Percentiles rank a stretch among this genome's conserved stretches.
Evolutionary conservation across 2,329 filamentous ascomycete species (phyloP).

Genomic region (Paracorniculantispora psalliotae): DNA sequence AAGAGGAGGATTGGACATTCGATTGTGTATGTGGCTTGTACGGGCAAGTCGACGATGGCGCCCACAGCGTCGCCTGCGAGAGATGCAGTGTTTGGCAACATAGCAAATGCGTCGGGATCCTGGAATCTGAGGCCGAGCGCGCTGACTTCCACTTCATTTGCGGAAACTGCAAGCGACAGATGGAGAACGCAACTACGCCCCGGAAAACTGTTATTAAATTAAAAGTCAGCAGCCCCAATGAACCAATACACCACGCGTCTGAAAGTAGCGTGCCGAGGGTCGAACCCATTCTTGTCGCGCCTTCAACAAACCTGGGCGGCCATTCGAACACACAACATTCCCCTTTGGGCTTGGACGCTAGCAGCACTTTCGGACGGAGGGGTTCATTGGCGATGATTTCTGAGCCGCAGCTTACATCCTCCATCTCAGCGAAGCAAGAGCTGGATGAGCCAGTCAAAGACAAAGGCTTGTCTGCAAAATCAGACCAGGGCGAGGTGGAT

Average conservation of each 20-base stretch:
- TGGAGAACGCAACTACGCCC: conserved; percentile 60
- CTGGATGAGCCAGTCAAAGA: neutral
- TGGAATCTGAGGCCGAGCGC: conserved; percentile 71
- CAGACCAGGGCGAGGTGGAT: neutral
- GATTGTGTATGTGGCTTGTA: conserved; percentile 90
- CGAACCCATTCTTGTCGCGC: neutral
- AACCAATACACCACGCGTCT: neutral
- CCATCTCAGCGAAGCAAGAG: neutral
- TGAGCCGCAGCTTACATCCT: neutral
- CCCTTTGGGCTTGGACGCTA: neutral
- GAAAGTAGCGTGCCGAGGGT: neutral
- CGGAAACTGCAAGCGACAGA: conserved; percentile 65
- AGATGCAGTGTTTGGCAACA: conserved; percentile 96
- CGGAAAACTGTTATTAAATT: conserved; percentile 45
- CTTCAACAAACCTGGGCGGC: neutral
- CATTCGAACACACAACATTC: too few species aligned
- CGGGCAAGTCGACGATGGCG: conserved; percentile 90
- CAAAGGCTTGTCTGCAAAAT: neutral
- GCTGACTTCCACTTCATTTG: conserved; percentile 88
- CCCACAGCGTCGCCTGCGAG: conserved; percentile 91
- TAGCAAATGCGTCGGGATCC: conserved; percentile 82
- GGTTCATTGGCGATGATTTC: too few species aligned
- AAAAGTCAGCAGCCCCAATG: conserved; percentile 35
- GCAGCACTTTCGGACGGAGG: too few species aligned
- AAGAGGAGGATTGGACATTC: conserved; percentile 89